Base-by-base conservation (phyloP, 2,329 filamentous ascomycete species). In the Fusarium heterosporum region DNA sequence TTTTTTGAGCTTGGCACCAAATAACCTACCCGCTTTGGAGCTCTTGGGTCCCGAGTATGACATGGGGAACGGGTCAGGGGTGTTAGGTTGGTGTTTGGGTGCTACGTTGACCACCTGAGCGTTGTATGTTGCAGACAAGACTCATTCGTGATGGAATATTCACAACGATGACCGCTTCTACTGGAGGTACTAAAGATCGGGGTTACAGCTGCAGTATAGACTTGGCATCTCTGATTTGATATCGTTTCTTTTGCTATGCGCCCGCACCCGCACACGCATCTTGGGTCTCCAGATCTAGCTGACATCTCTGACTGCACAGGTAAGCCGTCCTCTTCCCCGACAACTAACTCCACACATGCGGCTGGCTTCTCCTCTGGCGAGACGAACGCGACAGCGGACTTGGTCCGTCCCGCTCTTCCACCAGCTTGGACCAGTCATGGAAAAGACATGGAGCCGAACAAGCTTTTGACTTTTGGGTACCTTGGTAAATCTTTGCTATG, bases 401-500 rank as follows among this genome's bases (percentile, higher is more conserved):
- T 64, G 22, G 40, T 64, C 45, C 46, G 59, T 29, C 61, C 57
- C 58, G 57, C 57, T 56, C 16, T 36, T 36, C 19, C 30, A 25
- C 42, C 14, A 29, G 11, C 19, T 17, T 52, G 9, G 25, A 19
- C 64, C 49, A 64, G 29, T 49, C 55, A 55, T 39, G 28, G 34
- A 54, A 47, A 39, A 19, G 46, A 42, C 47, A 52, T 47, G 54
- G 45, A 59, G 45, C 38, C 32, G 50, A 60, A 56, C 64, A 65
- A 61, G 60, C 55, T 65, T 68, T 68, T 47, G 36, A 48, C 54
- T 52, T 64, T 61, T 58, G 22, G 22, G 22, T 22, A 22, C n/a
- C n/a, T n/a, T 36, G 34, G 40, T 26, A 38, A 59, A 41, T 50
- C 61, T 68, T 43, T 49, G 34, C 22, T 57, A 36, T n/a, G 14